Base-by-base conservation (phyloP, 2,329 filamentous ascomycete species). In the Fusarium nodosum region DNA sequence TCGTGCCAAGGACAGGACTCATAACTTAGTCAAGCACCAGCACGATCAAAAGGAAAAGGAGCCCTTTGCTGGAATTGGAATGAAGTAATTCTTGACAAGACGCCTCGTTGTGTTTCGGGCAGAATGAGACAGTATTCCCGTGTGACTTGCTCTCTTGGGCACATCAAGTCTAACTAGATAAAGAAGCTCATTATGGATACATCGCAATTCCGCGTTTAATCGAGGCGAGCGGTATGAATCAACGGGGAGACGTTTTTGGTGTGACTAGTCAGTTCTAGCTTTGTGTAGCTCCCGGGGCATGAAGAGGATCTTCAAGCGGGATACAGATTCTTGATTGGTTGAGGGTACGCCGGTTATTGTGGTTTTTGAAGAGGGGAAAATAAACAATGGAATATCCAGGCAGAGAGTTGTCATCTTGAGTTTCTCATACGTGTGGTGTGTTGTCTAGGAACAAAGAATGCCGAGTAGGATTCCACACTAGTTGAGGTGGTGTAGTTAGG, bases 291-390 rank as follows among this genome's bases (percentile, higher is more conserved):
- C 28, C 51, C 44, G 38, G 51, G 11, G 34, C 24, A 31, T 24
- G 44, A 20, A 33, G 59, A 50, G 39, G 58, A 42, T 36, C 39
- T 26, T 22, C 31, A 56, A 42, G 47, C 28, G 61, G 66, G 50
- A 67, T 58, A 20, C 36, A 45, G 36, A 28, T 33, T 38, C 36
- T 50, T 69, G 45, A 60, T 60, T 65, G 60, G 61, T 13, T 52
- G 24, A 24, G 8, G 20, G 26, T 48, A 60, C 45, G 45, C 24
- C 44, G 53, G 39, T 18, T 64, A 52, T 46, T 34, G 41, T 28
- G 31, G 30, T 20, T 30, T 51, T 39, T 30, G 34, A 52, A 42
- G 24, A 36, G 24, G 33, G 26, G 48, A 28, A 30, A 26, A 28
- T 28, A 7, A 52, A 28, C 15, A 10, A 22, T 16, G 4, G 22